Evolutionary conservation across 1,284 basidiomycete genomes (phyloP), one percentile per base, ranked within the genome.

Genomic region (Cystobasidium sp.): DNA sequence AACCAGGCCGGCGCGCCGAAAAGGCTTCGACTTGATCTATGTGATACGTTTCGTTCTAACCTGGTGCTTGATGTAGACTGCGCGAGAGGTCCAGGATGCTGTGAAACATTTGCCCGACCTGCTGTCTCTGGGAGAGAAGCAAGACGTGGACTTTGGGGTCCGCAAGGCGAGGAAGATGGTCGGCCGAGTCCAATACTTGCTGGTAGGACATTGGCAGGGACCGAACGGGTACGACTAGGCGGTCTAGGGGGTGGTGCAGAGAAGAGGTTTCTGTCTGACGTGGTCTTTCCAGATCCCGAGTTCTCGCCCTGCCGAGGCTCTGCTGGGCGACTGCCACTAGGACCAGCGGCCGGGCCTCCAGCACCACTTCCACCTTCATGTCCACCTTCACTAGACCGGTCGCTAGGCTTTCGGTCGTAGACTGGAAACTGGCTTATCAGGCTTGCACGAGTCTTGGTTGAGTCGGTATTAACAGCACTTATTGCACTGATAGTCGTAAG

Each of bases 171-270:
- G 6, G 22, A 31, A 12, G 66, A 31, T 12, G 66, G 66, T 39
- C 66, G 49, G 0, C 66, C 66, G 12, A 68, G 51, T 10, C 66
- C 66, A 22, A 68, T 52, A 46, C 8, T 22, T 51, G 53, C 24
- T 46, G 56, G 1, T n/a, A 31, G 44, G 51, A 9, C 37, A 7
- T 7, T 16, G 12, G 7, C 37, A 18, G 56, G 68, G 10, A 69
- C 68, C 5, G 68, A 61, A 3, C 68, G 41, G 18, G 52, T 69
- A 22, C 68, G 52, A 62, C 68, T 69, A 44, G 68, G 55, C n/a
- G 68, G 68, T 47, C 68, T 51, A 1, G 68, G 52, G 9, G 68
- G 68, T 0, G 68, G 56, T 6, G 56, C 44, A 12, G 52, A 59
- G 44, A 69, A 69, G 20, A 69, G 53, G 8, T 24, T 43, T 41